Conservation (phyloP, 495 filamentous ascomycete species). For the Podospora bellae-mahoneyi region DNA sequence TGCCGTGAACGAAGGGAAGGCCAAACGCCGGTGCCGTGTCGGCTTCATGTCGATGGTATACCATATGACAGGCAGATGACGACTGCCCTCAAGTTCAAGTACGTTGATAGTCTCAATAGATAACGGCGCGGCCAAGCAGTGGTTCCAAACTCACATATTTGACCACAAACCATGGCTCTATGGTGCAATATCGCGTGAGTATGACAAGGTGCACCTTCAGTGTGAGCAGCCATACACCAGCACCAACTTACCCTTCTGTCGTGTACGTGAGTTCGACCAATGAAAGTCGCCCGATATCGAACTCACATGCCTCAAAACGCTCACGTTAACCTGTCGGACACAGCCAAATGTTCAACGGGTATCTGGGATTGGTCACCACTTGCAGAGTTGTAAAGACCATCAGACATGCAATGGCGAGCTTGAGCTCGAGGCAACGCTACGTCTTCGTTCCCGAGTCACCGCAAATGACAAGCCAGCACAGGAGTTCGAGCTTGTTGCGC, state of each 20-base stretch:
- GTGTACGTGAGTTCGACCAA: neutral
- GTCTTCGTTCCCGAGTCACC: neutral
- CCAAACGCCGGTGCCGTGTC: constrained; percentile 5
- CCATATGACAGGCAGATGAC: neutral
- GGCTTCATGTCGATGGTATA: neutral
- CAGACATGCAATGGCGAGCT: constrained; percentile 4
- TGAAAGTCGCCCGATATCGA: neutral
- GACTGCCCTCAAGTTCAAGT: neutral
- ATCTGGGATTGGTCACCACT: neutral
- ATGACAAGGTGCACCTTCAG: constrained; percentile 19
- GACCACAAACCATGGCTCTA: constrained; percentile 1
- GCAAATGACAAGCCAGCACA: constrained; percentile 5
- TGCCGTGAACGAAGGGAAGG: neutral
- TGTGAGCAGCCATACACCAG: constrained; percentile 11
- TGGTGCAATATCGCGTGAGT: constrained; percentile 32
- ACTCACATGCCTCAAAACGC: neutral
- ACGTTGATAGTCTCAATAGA: neutral
- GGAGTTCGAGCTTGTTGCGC: constrained; percentile 11
- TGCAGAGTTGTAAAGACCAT: neutral
- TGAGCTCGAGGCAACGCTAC: neutral
- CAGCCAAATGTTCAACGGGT: neutral
- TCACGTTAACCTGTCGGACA: neutral
- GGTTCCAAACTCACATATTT: neutral
- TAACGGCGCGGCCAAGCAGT: constrained; percentile 10
- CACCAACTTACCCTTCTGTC: constrained; percentile 1